These are phyloP conservation scores for Diacronema lutheri DNA, from an alignment of 78 protist species.

Conservation along the genomic window DNA sequence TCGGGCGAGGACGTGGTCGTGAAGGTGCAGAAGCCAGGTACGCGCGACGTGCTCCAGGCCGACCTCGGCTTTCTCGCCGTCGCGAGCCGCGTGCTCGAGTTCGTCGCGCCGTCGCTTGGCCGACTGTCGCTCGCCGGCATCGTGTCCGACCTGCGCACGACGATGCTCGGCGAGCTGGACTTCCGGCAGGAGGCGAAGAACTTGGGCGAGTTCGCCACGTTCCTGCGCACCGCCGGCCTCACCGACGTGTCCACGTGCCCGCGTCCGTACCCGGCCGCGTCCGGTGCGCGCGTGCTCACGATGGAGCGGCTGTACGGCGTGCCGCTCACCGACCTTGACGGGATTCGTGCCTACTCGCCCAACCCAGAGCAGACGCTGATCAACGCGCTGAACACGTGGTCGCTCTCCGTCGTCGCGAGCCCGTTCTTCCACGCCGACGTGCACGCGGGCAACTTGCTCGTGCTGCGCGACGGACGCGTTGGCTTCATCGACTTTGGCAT, in stretches of 20 bases:
- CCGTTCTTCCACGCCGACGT: constrained; percentile 42
- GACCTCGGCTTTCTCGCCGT: constrained; percentile 19
- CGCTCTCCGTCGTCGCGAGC: neutral
- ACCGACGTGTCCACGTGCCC: no score
- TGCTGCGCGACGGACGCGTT: constrained; percentile 15
- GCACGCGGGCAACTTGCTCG: constrained; percentile 42
- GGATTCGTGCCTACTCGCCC: neutral
- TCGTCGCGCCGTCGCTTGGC: neutral
- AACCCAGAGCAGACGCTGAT: constrained; percentile 27
- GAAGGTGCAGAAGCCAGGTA: constrained; percentile 30
- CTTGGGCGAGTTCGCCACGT: neutral
- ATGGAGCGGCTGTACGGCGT: constrained; percentile 31
- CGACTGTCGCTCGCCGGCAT: neutral
- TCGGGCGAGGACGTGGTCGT: constrained; percentile 28
- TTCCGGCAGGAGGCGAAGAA: constrained; percentile 18
- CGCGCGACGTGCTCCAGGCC: neutral
- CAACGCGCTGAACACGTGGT: constrained; percentile 42
- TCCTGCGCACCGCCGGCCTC: neutral
- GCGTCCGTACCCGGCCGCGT: no score
- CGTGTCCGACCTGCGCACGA: neutral
- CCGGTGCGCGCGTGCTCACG: neutral
- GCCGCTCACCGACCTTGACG: constrained; percentile 21
- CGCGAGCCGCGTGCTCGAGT: neutral
- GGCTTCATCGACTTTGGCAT: constrained; percentile 33
- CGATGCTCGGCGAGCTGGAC: constrained; percentile 25